phyloP scores from a whole-genome alignment of 495 filamentous ascomycete genomes.

The Penicillium bialowiezense region DNA sequence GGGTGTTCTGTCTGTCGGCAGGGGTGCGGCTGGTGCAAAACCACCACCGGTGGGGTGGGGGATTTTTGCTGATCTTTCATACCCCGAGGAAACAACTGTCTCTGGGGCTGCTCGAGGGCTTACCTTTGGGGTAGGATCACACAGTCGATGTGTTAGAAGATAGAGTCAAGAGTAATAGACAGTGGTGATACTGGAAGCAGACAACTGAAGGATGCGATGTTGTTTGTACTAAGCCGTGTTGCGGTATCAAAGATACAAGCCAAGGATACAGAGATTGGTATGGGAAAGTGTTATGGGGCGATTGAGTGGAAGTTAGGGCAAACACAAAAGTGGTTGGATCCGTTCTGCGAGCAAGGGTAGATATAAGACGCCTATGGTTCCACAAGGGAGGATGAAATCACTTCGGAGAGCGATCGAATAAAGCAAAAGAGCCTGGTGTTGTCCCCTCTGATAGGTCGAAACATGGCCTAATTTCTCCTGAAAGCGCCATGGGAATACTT shows the following conservation, averaged over 20 bases:
- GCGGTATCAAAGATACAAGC: neutral
- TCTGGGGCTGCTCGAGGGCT: neutral
- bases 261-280: neutral
- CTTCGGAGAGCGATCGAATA: slow-evolving; percentile 7
- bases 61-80: neutral
- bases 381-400: slow-evolving; percentile 17
- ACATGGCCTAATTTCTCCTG: slow-evolving; percentile 5
- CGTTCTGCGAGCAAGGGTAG: slow-evolving; percentile 11
- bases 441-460: slow-evolving; percentile 14
- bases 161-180: neutral
- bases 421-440: slow-evolving; percentile 10
- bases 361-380: slow-evolving; percentile 11
- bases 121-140: neutral
- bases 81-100: neutral
- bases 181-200: neutral
- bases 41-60: neutral
- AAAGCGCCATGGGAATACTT: slow-evolving; percentile 4
- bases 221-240: neutral
- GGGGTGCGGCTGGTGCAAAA: neutral
- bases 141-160: neutral
- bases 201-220: neutral
- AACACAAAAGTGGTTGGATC: neutral
- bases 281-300: slow-evolving; percentile 9
- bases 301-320: slow-evolving; percentile 15
- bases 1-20: neutral